Base-by-base conservation (phyloP, 140 eudicot genomes). In the Cichorium intybus region DNA sequence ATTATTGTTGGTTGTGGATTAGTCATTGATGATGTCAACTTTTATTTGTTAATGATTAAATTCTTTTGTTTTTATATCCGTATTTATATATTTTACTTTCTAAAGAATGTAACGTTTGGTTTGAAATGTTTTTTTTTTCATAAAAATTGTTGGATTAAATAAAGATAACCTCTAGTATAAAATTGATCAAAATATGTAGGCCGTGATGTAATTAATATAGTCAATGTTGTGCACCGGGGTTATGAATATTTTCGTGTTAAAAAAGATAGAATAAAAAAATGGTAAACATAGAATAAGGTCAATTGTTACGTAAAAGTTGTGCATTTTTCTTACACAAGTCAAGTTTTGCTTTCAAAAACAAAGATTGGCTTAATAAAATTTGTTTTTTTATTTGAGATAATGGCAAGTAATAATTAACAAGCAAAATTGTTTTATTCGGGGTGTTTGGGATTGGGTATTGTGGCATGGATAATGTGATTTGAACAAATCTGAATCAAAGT, bases 21-120 rank as follows among this genome's bases (percentile, higher is more conserved):
- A 7, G 69, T 75, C 79, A 75, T 23, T 11, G 70, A 67, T 60
- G 66, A 73, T 61, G 78, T 64, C 14, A 41, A 26, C 31, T 45
- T 64, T 50, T 20, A 43, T 3, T 57, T 58, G 17, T 69, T 33
- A 56, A 53, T 68, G n/a, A n/a, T 56, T 39, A 3, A 10, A 14
- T 17, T 14, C 21, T 46, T 46, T 46, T 2, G 4, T 22, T 22
- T 2, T 17, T 26, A 16, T 34, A 35, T 50, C n/a, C n/a, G n/a
- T n/a, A n/a, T n/a, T n/a, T 60, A 24, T 48, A 33, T 24, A 3
- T 24, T 48, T 43, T 34, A 33, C 18, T 10, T 8, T 23, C 9
- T 7, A 11, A 11, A 48, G 3, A 27, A 63, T 17, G 70, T 4
- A 37, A 37, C n/a, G 0, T 37, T 37, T 37, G 46, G 12, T 37